Percentiles rank a stretch among this genome's conserved stretches.
These are phyloP conservation scores for Globisporangium okanoganense DNA, from an alignment of 352 stramenopile genomes.

Conservation along the genomic window DNA sequence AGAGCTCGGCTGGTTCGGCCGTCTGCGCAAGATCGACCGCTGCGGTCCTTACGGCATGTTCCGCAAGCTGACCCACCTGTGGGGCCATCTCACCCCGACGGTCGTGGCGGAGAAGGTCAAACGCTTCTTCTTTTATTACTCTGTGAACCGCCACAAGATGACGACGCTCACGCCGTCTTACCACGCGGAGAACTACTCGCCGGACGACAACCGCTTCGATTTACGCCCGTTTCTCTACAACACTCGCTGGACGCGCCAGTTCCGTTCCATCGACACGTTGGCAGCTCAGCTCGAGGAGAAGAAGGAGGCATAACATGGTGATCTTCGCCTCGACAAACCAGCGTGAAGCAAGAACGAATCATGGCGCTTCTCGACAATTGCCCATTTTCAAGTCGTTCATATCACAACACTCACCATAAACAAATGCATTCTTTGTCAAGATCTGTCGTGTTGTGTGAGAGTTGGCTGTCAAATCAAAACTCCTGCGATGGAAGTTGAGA, in stretches of 20 bases:
- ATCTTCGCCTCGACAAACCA: neutral
- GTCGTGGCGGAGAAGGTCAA: constrained; percentile 91
- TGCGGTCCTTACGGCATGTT: constrained; percentile 96
- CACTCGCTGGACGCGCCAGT: constrained; percentile 94
- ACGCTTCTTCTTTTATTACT: constrained; percentile 98
- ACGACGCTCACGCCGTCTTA: constrained; percentile 98
- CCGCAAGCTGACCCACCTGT: constrained; percentile 81
- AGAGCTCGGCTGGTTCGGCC: constrained; percentile 95
- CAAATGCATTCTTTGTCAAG: constrained; percentile 10
- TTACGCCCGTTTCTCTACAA: constrained; percentile 98
- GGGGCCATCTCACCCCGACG: constrained; percentile 79
- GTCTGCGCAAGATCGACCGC: constrained; percentile 93
- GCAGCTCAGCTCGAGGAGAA: constrained; percentile 71
- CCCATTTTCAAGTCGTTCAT: constrained; percentile 19
- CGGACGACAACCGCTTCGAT: constrained; percentile 99
- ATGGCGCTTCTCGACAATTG: neutral
- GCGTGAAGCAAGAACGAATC: neutral
- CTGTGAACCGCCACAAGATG: constrained; percentile 99
- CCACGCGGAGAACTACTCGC: constrained; percentile 98
- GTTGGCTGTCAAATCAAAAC: neutral
- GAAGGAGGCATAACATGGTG: constrained; percentile 26
- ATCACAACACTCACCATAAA: neutral
- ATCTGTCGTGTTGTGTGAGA: neutral
- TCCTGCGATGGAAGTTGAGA: constrained; percentile 2
- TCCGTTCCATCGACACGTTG: constrained; percentile 92